A percentile compares a stretch with the other conserved stretches of the same genome.
These are phyloP conservation scores for Xerocomus subilludens DNA, from an alignment of 1,284 basidiomycete genomes.

Conservation along the genomic window DNA sequence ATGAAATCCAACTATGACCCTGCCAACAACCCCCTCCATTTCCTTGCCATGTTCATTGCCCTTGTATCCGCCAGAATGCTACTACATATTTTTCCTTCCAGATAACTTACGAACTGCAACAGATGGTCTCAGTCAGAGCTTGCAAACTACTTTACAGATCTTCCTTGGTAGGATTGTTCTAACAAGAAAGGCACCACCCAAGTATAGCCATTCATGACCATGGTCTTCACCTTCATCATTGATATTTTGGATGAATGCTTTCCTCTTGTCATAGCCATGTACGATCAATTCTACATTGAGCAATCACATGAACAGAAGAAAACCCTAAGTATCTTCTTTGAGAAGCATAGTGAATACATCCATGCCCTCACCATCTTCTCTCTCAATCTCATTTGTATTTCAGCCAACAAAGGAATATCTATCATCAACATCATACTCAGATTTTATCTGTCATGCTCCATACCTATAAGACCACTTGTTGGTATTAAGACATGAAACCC, in stretches of 20 bases:
- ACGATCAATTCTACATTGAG: background rate
- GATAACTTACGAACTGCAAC: background rate
- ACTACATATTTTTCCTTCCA: background rate
- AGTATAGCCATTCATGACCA: background rate
- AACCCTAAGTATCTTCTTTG: background rate
- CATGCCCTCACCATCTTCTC: too few species aligned
- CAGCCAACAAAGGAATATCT: background rate
- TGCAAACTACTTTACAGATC: background rate
- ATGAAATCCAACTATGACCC: background rate
- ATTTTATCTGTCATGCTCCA: background rate
- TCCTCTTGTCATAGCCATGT: background rate
- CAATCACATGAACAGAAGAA: background rate
- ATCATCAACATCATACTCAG: background rate
- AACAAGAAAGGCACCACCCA: background rate
- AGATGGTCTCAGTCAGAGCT: background rate
- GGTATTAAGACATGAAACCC: background rate
- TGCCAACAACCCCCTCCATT: background rate
- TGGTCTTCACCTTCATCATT: background rate
- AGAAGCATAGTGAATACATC: background rate
- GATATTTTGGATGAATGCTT: background rate
- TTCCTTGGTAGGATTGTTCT: background rate
- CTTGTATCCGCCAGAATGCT: background rate
- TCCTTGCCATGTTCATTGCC: background rate
- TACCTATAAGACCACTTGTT: background rate
- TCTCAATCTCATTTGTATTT: too few species aligned